Evolutionary conservation across 441 rosid genomes (phyloP), one percentile per base, ranked within the genome.

Genomic region (Sinapis alba): DNA sequence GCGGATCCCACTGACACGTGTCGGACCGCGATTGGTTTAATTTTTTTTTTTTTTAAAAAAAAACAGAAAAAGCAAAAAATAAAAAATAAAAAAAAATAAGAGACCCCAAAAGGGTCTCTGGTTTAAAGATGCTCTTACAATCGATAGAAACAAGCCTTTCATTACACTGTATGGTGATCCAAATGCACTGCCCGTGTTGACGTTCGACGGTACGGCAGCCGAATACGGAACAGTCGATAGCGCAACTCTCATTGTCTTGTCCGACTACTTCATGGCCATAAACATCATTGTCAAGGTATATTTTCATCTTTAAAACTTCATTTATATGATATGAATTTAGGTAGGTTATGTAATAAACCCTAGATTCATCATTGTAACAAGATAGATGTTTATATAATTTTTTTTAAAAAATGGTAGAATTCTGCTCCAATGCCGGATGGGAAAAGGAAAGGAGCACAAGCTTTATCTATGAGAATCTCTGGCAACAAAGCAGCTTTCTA

Each of bases 401-500:
- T 26, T 19, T 53, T 50, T 54, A 24, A 24, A 24, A 24, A 24
- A 24, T 20, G 16, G 16, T 56, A 92, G 96, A 90, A 92, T 70
- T 59, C 85, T 26, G 69, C 93, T 3, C 93, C 95, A 0, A 75
- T 19, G 79, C 97, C 94, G 1, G 80, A 78, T 30, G 87, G 85
- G 27, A 74, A 38, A 54, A 57, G 0, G 30, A 0, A 1, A 4
- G 92, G 92, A 53, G 92, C 77, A 20, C 96, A 91, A 57, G 98
- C 97, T 0, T 76, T 85, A 1, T 86, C 97, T 0, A 2, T 87
- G 74, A 86, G 92, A 72, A 68, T 76, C 27, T 81, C 83, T 0
- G 92, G 89, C 0, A 81, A 83, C 76, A 89, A 82, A 64, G 82
- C 93, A 2, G 88, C 98, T 10, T 74, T 93, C 65, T 90, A 88